These are phyloP conservation scores for Solanum aculeatissimum DNA, from an alignment of 305 asterid species.

Conservation along the genomic window DNA sequence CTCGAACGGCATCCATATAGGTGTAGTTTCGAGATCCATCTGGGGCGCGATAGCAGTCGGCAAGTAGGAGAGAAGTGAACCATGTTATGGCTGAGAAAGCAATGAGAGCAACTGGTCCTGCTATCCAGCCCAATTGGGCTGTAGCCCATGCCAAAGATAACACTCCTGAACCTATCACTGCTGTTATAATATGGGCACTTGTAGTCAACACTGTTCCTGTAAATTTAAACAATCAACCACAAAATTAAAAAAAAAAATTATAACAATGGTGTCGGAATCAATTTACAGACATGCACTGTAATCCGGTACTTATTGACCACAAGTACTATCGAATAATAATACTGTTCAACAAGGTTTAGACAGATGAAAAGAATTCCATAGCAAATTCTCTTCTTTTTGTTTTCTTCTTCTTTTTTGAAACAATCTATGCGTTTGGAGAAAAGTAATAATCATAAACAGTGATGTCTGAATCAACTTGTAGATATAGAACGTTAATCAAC, in stretches of 20 bases:
- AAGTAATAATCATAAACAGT: too few species aligned
- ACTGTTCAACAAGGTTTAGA: not conserved
- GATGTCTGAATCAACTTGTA: not conserved
- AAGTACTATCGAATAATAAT: not conserved
- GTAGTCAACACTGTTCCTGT: slow-evolving; percentile 33
- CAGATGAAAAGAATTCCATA: not conserved
- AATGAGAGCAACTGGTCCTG: slow-evolving; percentile 26
- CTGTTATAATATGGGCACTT: slow-evolving; percentile 42
- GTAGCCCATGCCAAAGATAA: slow-evolving; percentile 40
- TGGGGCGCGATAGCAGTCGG: slow-evolving; percentile 25
- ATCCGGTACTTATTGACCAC: not conserved
- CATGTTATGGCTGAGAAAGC: slow-evolving; percentile 28
- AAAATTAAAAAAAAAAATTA: not conserved
- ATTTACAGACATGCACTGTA: not conserved
- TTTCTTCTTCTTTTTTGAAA: not conserved
- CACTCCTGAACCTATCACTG: slow-evolving; percentile 47
- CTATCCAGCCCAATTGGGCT: slow-evolving; percentile 43
- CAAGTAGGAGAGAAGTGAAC: slow-evolving; percentile 26
- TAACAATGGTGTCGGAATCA: not conserved
- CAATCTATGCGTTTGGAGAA: not conserved
- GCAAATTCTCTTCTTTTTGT: not conserved
- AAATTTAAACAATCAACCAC: not conserved
- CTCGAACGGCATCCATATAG: slow-evolving; percentile 38
- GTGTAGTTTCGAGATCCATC: slow-evolving; percentile 36
- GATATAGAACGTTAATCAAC: not conserved